A percentile compares a stretch with the other conserved stretches of the same genome.
These are phyloP conservation scores for Pelargonium myrrhifolium DNA, from an alignment of 441 rosid genomes.

Conservation along the genomic window DNA sequence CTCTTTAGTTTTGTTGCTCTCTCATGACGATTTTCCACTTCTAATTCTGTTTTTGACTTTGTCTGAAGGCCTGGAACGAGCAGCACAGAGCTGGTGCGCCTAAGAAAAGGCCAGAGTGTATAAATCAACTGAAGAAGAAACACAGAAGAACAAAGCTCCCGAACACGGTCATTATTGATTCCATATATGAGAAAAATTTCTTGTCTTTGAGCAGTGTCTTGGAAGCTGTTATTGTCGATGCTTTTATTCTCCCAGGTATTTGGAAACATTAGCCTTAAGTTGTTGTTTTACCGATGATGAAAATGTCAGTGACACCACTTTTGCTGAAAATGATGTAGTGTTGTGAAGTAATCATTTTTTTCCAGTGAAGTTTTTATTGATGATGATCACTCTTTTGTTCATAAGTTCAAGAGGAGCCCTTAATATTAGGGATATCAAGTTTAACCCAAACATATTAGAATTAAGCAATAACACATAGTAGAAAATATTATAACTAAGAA, in stretches of 20 bases:
- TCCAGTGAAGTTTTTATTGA: neutral
- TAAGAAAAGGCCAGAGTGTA: constrained; percentile 61
- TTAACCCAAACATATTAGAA: too few relatives aligned
- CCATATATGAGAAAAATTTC: constrained; percentile 75
- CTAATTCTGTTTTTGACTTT: neutral
- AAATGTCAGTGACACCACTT: neutral
- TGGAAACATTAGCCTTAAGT: neutral
- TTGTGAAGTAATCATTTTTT: neutral
- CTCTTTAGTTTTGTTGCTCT: constrained; percentile 13
- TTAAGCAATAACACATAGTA: too few relatives aligned
- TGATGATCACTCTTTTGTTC: too few relatives aligned
- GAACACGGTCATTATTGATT: constrained; percentile 65
- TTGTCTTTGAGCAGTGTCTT: constrained; percentile 56
- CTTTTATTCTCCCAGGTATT: constrained; percentile 67
- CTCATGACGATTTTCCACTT: neutral
- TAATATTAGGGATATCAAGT: too few relatives aligned
- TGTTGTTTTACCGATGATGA: neutral
- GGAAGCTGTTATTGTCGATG: constrained; percentile 69
- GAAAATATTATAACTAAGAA: too few relatives aligned
- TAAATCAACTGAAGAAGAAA: constrained; percentile 53
- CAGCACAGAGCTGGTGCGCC: constrained; percentile 47
- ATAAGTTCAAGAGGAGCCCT: too few relatives aligned
- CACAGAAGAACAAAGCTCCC: constrained; percentile 63
- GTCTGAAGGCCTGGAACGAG: constrained; percentile 68
- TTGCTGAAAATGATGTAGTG: neutral